Base-by-base conservation (phyloP, 352 stramenopile species). In the Phytopythium vexans region DNA sequence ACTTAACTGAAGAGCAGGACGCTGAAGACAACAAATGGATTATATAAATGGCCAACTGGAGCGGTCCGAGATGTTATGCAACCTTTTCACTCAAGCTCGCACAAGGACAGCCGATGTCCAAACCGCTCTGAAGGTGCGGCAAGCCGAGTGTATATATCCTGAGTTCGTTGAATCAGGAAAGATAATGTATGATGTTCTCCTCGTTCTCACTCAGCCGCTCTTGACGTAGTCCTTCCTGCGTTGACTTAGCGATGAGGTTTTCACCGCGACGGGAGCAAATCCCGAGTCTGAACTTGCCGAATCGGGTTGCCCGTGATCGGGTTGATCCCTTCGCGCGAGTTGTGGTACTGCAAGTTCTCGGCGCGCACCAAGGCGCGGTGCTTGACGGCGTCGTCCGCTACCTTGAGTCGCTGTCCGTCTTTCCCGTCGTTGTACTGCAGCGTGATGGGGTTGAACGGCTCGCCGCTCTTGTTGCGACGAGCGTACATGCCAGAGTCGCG, bases 401-500 rank as follows among this genome's bases (percentile, higher is more conserved):
- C 68, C 52, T 75, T 56, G 11, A 96, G 66, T 4, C 82, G 77
- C 46, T 87, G 65, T 9, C 87, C 87, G 52, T 96, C 84, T 38
- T 85, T 77, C 40, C 77, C 82, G 53, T 96, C 84, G 45, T 93
- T 88, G 68, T 97, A 97, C 52, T 81, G 77, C 14, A 97, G 70
- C 37, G 82, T 96, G 44, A 96, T 72, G 7, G 77, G 77, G 61
- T 97, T 93, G 77, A 89, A 97, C 12, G 88, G 75, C 40, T 92
- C 82, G 9, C 79, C 82, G 39, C 81, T 74, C 51, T 94, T 88
- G 70, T 97, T 97, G 49, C 86, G 89, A 56, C 78, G 67, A 39
- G 82, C 82, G 68, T 96, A 96, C 42, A 63, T 72, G n/a, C 87
- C 89, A 0, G 73, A 68, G 6, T 84, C 64, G 16, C 85, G 74